phyloP scores from a whole-genome alignment of 768 basidiomycete genomes.

The Boletus huronensis region DNA sequence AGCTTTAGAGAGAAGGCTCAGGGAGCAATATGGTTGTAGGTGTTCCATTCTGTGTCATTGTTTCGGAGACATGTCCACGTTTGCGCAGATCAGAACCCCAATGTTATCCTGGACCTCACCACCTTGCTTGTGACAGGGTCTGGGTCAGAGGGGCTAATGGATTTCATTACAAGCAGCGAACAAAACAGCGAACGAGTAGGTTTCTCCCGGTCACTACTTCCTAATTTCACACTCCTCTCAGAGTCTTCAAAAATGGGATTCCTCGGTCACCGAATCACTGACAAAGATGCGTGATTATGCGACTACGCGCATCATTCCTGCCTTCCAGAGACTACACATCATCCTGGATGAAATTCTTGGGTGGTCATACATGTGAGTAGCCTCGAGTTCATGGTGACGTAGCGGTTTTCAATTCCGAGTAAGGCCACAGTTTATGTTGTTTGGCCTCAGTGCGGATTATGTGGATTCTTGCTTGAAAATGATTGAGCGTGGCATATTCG shows the following conservation, averaged over 20 bases:
- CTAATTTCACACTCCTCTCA: slow-evolving; percentile 33
- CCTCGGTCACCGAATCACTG: slow-evolving; percentile 65
- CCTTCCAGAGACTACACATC: slow-evolving; percentile 72
- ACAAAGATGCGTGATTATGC: slow-evolving; percentile 70
- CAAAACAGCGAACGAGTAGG: slow-evolving; percentile 79
- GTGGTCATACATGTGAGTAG: slow-evolving; percentile 68
- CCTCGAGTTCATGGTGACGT: slow-evolving; percentile 9
- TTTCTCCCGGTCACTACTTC: slow-evolving; percentile 9
- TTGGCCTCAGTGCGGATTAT: slow-evolving; percentile 50
- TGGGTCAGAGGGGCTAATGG: slow-evolving; percentile 63
- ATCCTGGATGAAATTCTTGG: slow-evolving; percentile 75
- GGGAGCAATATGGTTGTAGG: slow-evolving; percentile 65
- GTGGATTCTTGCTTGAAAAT: slow-evolving; percentile 52
- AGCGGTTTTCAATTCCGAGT: slow-evolving; percentile 9
- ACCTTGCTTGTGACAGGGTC: slow-evolving; percentile 66
- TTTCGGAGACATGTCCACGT: slow-evolving; percentile 11
- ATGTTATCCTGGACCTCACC: slow-evolving; percentile 69
- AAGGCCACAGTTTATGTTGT: slow-evolving; percentile 57
- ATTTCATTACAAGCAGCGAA: slow-evolving; percentile 75
- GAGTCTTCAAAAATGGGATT: slow-evolving; percentile 84
- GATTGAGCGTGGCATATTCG: slow-evolving; percentile 54
- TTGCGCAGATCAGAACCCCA: slow-evolving; percentile 52
- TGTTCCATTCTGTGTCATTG: slow-evolving; percentile 11
- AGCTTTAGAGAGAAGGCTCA: slow-evolving; percentile 60
- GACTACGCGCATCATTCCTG: slow-evolving; percentile 66